Conservation (phyloP, 2,329 filamentous ascomycete species). For the Talaromyces verruculosus region DNA sequence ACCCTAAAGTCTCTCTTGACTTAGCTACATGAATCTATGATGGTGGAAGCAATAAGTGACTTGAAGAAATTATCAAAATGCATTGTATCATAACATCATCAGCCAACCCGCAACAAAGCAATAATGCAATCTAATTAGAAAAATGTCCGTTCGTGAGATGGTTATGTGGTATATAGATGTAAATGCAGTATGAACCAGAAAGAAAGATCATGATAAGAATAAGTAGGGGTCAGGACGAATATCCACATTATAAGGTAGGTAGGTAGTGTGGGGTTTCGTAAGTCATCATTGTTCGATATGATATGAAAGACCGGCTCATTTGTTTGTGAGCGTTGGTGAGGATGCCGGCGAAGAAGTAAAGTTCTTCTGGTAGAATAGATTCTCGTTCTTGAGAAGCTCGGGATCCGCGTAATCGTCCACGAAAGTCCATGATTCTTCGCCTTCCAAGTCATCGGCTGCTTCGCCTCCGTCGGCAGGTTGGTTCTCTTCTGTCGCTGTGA, state of each 20-base stretch:
- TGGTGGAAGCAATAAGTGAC: background rate
- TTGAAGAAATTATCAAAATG: background rate
- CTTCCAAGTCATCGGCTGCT: conserved; percentile 39
- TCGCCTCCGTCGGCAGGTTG: background rate
- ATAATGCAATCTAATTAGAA: background rate
- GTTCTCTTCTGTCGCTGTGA: conserved; percentile 34
- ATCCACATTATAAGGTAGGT: background rate
- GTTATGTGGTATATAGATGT: conserved; percentile 7
- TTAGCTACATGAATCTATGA: background rate
- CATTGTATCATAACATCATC: background rate
- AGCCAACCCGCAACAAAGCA: background rate
- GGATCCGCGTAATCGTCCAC: conserved; percentile 64
- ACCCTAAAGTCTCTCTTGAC: background rate
- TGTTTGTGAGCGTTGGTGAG: background rate
- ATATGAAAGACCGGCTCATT: background rate
- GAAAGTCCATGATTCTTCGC: conserved; percentile 87
- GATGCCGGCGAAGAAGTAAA: background rate
- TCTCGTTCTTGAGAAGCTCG: conserved; percentile 36
- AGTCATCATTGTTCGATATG: background rate
- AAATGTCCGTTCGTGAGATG: background rate
- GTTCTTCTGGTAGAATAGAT: background rate
- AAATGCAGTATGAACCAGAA: conserved; percentile 7
- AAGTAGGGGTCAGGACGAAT: background rate
- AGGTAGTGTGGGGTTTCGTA: background rate
- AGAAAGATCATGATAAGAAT: background rate